Conservation (phyloP, 495 filamentous ascomycete genomes). For the Trichoderma gamsii region DNA sequence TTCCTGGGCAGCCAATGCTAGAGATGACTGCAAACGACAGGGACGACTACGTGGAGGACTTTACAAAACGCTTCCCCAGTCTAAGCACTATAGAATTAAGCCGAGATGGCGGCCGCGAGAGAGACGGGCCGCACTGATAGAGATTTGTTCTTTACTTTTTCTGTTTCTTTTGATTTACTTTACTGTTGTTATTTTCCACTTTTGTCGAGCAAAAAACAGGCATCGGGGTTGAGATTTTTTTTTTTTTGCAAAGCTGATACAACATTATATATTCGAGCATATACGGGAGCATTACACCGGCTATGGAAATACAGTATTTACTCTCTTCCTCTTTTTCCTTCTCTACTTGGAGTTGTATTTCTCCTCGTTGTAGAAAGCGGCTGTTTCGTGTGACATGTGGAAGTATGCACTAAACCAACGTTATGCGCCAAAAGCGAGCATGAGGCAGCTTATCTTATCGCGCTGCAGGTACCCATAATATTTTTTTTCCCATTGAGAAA, state of each 20-base stretch:
- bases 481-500: neutral
- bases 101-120: conserved; percentile 5
- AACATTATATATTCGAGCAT: conserved; percentile 4
- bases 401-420: neutral
- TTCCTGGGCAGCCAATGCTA: conserved; percentile 38
- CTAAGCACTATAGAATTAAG: conserved; percentile 60
- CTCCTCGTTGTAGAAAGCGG: neutral
- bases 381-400: neutral
- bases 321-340: neutral
- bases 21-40: conserved; percentile 43
- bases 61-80: conserved; percentile 76
- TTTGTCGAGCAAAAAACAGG: neutral
- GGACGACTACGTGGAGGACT: conserved; percentile 55
- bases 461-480: conserved; percentile 1
- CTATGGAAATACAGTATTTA: conserved; percentile 10
- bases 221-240: neutral
- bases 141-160: neutral
- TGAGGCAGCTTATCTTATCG: neutral
- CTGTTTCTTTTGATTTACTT: neutral
- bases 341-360: neutral
- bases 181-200: neutral
- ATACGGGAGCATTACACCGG: conserved; percentile 6
- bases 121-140: neutral
- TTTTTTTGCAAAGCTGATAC: neutral
- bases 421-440: neutral